Base-by-base conservation (phyloP, 345 rosid species). In the Gossypium stocksii region DNA sequence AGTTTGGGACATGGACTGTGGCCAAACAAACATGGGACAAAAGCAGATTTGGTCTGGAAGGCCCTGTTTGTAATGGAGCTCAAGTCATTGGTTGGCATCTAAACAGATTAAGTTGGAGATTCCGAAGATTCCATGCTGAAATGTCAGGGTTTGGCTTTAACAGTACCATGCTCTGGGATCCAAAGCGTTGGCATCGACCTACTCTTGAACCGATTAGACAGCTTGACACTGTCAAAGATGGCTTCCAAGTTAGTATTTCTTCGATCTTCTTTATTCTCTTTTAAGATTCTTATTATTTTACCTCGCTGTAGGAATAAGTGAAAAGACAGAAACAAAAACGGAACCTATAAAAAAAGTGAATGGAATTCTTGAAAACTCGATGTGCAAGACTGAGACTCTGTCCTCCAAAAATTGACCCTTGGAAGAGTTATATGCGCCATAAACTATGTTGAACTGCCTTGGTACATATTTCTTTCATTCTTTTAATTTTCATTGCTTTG, bases 131-230 rank as follows among this genome's bases (percentile, higher is more conserved):
- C 82, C 84, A 85, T 77, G 84, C 85, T 53, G 88, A 82, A 53
- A 74, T 86, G 79, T 72, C 84, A 1, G 91, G 94, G 60, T 87
- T 89, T 74, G 91, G 91, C 77, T 89, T 86, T 73, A 89, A 89
- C 57, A 86, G 91, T 77, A 80, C 89, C 70, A 84, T 86, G 34
- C 83, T 89, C 44, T 85, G 91, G 94, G 91, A 85, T 84, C 85
- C 81, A 22, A 85, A 87, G 76, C 75, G 78, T 74, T 89, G 94
- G 91, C 90, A 77, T 66, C 79, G 88, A 45, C 88, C 90, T 3
- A 81, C 81, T 17, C 80, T 72, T 43, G 88, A 86, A 78, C 85
- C 81, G 43, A 81, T 89, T 73, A 84, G 90, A 79, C 89, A 82
- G 77, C 57, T 81, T 52, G 90, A 84, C 79, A 79, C 68, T 2